These are phyloP conservation scores for Vanrija sp. DNA, from an alignment of 1,284 basidiomycete genomes.

Conservation along the genomic window DNA sequence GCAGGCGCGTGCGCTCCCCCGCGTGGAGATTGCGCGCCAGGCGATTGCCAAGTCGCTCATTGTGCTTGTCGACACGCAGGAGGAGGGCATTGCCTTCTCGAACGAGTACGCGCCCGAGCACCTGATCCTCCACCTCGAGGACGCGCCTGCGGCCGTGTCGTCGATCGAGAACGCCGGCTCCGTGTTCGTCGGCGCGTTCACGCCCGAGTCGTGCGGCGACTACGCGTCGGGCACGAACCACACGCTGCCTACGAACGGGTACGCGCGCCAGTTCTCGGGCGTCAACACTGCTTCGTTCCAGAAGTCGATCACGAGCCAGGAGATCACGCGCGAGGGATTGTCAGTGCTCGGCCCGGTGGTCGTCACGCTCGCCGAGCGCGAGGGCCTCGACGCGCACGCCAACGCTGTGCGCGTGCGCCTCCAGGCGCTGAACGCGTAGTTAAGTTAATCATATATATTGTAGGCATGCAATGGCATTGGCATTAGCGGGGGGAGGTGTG, in stretches of 20 bases:
- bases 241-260: slow-evolving; percentile 90
- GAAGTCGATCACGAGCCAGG: slow-evolving; percentile 97
- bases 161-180: slow-evolving; percentile 86
- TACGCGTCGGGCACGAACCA: slow-evolving; percentile 99
- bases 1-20: slow-evolving; percentile 80
- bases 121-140: slow-evolving; percentile 79
- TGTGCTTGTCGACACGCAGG: slow-evolving; percentile 63
- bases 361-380: slow-evolving; percentile 85
- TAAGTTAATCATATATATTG: too few relatives aligned
- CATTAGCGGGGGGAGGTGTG: too few relatives aligned
- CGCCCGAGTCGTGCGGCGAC: slow-evolving; percentile 86
- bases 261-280: slow-evolving; percentile 95
- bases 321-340: slow-evolving; percentile 77
- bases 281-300: slow-evolving; percentile 98
- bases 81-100: slow-evolving; percentile 80
- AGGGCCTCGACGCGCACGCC: slow-evolving; percentile 92
- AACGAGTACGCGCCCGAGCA: slow-evolving; percentile 99
- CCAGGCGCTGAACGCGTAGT: background rate
- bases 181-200: slow-evolving; percentile 90
- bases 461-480: too few relatives aligned
- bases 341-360: slow-evolving; percentile 80
- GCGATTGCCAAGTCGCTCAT: slow-evolving; percentile 91
- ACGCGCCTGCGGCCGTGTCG: slow-evolving; percentile 64
- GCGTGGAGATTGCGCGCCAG: slow-evolving; percentile 85
- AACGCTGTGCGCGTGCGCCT: slow-evolving; percentile 50